Evolutionary conservation across 495 filamentous ascomycete genomes (phyloP), one percentile per base, ranked within the genome.

Genomic region (Barbatosphaeria neglecta): DNA sequence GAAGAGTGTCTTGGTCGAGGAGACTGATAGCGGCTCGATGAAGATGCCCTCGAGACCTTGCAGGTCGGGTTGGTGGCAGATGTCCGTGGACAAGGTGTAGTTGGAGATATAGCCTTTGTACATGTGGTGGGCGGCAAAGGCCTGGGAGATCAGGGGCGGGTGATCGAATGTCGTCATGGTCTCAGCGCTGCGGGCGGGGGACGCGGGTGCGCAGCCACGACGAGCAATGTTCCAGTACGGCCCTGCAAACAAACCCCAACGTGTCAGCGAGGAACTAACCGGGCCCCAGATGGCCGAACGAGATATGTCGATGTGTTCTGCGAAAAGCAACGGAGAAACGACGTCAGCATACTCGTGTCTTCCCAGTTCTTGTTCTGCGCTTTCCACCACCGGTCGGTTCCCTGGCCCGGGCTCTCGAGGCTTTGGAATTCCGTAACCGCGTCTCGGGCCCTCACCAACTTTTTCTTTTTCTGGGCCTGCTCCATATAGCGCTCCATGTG

Each of bases 1-100:
- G 31, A 82, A 70, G 33, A 86, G 59, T 18, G 72, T 68, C 49
- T 72, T 65, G 13, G 72, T 74, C 1, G 71, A 65, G 13, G 65
- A 52, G 43, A 80, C 70, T 2, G 71, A 73, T 18, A 82, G 64
- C 11, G 84, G 80, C 20, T 73, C 63, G 45, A 82, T 81, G 37
- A 88, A 74, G 47, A 82, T 78, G 19, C 84, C 84, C 51, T 87
- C 81, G 16, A 83, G 65, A 16, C 73, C 48, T 62, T 66, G 55
- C 61, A 73, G 46, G 53, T 72, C 49, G 50, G 79, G 50, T 61
- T 83, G 69, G 50, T 75, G 53, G 63, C 83, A 87, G 44, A 86
- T 73, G 50, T 84, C 78, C 16, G 78, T 73, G 15, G 78, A 78
- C 15, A 74, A 62, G 27, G 81, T 78, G 54, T 75, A 83, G 59